phyloP scores from a whole-genome alignment of 2,329 filamentous ascomycete species.

The Cytospora paraplurivora region DNA sequence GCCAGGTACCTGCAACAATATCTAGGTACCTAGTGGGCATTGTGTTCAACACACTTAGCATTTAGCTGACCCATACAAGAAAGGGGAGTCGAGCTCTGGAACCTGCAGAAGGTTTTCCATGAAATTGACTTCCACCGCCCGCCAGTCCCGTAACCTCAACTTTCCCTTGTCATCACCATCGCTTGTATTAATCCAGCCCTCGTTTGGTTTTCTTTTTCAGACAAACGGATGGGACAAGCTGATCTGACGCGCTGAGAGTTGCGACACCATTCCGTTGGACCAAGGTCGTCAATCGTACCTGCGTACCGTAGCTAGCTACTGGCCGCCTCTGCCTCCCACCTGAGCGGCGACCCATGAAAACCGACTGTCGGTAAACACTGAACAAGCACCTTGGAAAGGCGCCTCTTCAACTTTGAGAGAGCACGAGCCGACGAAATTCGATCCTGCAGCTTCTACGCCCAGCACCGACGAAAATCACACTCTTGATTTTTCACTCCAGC shows the following conservation, averaged over 20 bases:
- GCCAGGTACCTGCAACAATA: slow-evolving; percentile 12
- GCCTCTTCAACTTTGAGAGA: slow-evolving; percentile 14
- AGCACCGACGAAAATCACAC: neutral
- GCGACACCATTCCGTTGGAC: slow-evolving; percentile 13
- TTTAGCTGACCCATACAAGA: neutral
- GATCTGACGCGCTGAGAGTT: slow-evolving; percentile 20
- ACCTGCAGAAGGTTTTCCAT: slow-evolving; percentile 5
- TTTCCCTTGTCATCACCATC: slow-evolving; percentile 7
- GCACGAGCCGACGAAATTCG: slow-evolving; percentile 5
- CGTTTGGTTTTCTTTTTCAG: slow-evolving; percentile 21
- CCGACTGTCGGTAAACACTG: slow-evolving; percentile 23
- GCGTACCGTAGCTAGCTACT: neutral
- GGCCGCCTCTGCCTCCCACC: slow-evolving; percentile 11
- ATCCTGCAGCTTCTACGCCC: slow-evolving; percentile 8
- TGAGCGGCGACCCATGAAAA: slow-evolving; percentile 15
- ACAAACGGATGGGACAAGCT: slow-evolving; percentile 9
- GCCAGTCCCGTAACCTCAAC: neutral
- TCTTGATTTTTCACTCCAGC: slow-evolving; percentile 4
- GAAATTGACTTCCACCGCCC: slow-evolving; percentile 18
- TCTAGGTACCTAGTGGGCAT: neutral
- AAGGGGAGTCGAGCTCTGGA: neutral
- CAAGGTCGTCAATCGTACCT: slow-evolving; percentile 8
- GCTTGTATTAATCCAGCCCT: slow-evolving; percentile 14
- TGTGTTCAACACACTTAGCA: neutral
- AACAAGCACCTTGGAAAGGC: slow-evolving; percentile 13